Evolutionary conservation across 2,329 filamentous ascomycete genomes (phyloP).

Genomic region (Xylaria sp.): DNA sequence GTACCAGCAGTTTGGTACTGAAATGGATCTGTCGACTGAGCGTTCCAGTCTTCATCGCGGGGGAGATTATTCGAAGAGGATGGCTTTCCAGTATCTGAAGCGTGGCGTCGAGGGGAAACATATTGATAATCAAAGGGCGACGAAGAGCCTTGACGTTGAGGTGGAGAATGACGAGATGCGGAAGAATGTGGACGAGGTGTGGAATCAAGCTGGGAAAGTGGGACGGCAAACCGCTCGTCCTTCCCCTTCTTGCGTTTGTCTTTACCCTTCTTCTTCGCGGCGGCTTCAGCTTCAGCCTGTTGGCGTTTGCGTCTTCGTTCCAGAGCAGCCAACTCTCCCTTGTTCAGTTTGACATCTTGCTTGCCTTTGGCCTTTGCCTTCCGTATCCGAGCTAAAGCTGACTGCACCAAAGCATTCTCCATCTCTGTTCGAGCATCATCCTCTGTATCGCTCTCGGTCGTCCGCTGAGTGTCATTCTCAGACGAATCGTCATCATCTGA

Average conservation of each 20-base stretch:
- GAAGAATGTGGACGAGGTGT: constrained; percentile 51
- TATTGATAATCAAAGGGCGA: constrained; percentile 56
- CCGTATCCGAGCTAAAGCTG: constrained; percentile 79
- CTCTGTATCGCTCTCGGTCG: constrained; percentile 55
- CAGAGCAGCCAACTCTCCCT: constrained; percentile 80
- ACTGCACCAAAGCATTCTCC: constrained; percentile 78
- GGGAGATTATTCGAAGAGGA: constrained; percentile 42
- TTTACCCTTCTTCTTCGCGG: constrained; percentile 47
- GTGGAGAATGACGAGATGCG: constrained; percentile 44
- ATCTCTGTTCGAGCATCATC: constrained; percentile 63
- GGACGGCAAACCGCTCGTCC: constrained; percentile 58
- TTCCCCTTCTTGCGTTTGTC: constrained; percentile 49
- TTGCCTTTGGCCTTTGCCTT: constrained; percentile 78
- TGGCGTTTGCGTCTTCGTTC: constrained; percentile 70
- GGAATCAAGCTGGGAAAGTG: constrained; percentile 57
- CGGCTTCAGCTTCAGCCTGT: constrained; percentile 53
- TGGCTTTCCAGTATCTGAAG: constrained; percentile 51
- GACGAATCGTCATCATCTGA: constrained; percentile 55
- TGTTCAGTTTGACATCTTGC: constrained; percentile 78
- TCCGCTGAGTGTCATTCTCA: constrained; percentile 57
- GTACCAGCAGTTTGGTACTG: constrained; percentile 57
- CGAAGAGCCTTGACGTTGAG: constrained; percentile 31
- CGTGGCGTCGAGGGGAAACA: constrained; percentile 48
- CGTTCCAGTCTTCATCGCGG: constrained; percentile 43
- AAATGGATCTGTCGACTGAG: constrained; percentile 54